Conservation (phyloP, 192 early-diverging fungal genomes). For the Backusella australiensis region DNA sequence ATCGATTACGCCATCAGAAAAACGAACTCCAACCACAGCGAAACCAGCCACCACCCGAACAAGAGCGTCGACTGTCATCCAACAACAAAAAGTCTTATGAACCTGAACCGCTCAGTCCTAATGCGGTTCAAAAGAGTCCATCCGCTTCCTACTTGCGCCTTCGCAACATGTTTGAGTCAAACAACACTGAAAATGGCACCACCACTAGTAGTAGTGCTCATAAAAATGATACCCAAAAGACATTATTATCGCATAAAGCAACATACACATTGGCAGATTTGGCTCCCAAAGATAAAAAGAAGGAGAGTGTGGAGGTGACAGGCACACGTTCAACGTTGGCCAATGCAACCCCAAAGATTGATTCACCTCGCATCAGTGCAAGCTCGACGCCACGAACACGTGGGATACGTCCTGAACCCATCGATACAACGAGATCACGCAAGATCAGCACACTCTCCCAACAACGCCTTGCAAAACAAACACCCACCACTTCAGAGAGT, state of each 20-base stretch:
- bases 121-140: background rate
- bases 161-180: conserved; percentile 11
- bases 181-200: background rate
- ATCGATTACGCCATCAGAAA: conserved; percentile 10
- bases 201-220: background rate
- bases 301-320: background rate
- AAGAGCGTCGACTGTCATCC: background rate
- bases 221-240: background rate
- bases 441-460: background rate
- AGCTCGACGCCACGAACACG: conserved; percentile 3
- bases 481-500: background rate
- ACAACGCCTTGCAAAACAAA: background rate
- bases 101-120: background rate
- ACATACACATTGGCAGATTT: conserved; percentile 2
- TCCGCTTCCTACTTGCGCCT: conserved; percentile 10
- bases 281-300: background rate
- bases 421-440: background rate
- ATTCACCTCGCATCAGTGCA: conserved; percentile 9
- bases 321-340: conserved; percentile 2
- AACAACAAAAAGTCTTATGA: background rate
- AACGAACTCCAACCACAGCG: background rate
- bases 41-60: background rate
- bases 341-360: conserved; percentile 16
- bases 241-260: conserved; percentile 3
- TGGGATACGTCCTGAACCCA: conserved; percentile 7